These are phyloP conservation scores for Candida boidinii DNA, from an alignment of 805 yeast genomes.

Conservation along the genomic window DNA sequence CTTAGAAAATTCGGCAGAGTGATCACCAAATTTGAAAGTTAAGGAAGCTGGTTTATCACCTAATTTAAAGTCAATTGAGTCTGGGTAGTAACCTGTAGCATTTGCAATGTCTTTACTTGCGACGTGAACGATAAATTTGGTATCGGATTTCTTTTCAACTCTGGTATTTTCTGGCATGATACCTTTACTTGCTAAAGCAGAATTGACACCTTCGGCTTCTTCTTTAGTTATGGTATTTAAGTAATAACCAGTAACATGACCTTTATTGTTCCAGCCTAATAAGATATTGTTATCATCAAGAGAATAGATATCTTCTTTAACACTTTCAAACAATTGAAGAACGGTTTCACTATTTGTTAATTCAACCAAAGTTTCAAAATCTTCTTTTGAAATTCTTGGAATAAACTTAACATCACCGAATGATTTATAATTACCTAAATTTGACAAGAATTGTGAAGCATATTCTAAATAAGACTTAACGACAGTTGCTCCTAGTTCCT, in stretches of 20 bases:
- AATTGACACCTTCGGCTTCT: conserved; percentile 62
- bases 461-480: conserved; percentile 52
- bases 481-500: conserved; percentile 26
- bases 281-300: conserved; percentile 39
- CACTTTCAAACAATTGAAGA: conserved; percentile 29
- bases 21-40: conserved; percentile 70
- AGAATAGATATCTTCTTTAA: conserved; percentile 42
- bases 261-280: conserved; percentile 72
- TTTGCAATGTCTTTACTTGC: conserved; percentile 55
- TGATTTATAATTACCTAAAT: conserved; percentile 74
- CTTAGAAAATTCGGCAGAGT: conserved; percentile 49
- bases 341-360: conserved; percentile 27
- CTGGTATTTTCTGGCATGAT: conserved; percentile 78
- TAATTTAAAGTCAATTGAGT: conserved; percentile 27
- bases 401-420: conserved; percentile 86
- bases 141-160: conserved; percentile 44
- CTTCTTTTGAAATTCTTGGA: conserved; percentile 46
- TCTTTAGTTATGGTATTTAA: conserved; percentile 42
- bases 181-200: conserved; percentile 52
- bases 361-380: conserved; percentile 41
- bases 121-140: conserved; percentile 49
- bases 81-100: conserved; percentile 51
- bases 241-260: conserved; percentile 72
- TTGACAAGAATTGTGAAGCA: conserved; percentile 66
- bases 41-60: conserved; percentile 31